Evolutionary conservation across 2,329 filamentous ascomycete genomes (phyloP), one percentile per base, ranked within the genome.

Genomic region (Verticillium nonalfalfae): DNA sequence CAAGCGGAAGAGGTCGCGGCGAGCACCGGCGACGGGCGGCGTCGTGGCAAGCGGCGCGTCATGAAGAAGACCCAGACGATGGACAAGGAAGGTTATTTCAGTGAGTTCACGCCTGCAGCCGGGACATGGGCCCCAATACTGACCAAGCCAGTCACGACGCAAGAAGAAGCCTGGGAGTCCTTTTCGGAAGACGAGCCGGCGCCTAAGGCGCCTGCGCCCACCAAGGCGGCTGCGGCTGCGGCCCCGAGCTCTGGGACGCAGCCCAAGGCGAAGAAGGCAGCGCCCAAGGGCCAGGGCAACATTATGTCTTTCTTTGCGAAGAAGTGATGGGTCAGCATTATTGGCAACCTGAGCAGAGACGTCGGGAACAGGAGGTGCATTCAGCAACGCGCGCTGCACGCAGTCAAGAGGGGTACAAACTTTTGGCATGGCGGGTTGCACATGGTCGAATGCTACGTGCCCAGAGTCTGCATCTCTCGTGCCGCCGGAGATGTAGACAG

Each of bases 251-350:
- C 81, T 13, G 78, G 81, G 62, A 77, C 78, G 26, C 73, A 76
- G 6, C 66, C 71, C 56, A 85, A 82, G 67, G 73, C 79, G 31
- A 87, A 83, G 68, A 89, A 88, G 71, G 69, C 77, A 21, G 76
- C 76, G 1, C 76, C 79, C 1, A 91, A 91, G 70, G 74, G 84
- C 2, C 89, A 92, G 70, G 92, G 93, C 3, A 96, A 82, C 72
- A 96, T 97, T 71, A 96, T 93, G 89, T 92, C 89, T 1, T 97
- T 97, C 76, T 97, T 97, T 74, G 83, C 84, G 52, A 97, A 96
- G 79, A 95, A 93, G 70, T 90, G 59, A 70, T 60, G 40, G 40
- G 26, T 26, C 26, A 26, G 26, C 26, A 26, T 26, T 26, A 3
- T 26, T 26, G 26, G 26, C 26, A 26, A 2, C 26, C 26, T 2